These are phyloP conservation scores for Rauvolfia tetraphylla DNA, from an alignment of 257 asterid species.

Conservation along the genomic window DNA sequence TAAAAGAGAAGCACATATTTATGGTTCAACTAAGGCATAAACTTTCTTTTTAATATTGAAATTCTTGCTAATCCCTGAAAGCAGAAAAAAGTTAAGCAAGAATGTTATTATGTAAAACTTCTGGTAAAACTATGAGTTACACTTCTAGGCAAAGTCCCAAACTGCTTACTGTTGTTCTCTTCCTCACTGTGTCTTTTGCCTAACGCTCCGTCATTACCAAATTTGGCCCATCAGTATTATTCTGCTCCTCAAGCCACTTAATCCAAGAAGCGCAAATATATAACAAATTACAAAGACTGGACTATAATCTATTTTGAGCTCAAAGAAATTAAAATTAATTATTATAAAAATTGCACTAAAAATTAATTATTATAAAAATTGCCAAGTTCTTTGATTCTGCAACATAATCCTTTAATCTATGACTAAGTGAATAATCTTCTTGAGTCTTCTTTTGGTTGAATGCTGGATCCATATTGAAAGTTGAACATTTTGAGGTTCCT, in stretches of 20 bases:
- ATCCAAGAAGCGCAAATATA: background rate
- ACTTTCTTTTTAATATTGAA: background rate
- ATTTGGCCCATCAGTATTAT: background rate
- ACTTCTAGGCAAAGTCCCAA: background rate
- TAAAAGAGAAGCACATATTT: background rate
- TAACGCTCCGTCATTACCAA: background rate
- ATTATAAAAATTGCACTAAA: too few species aligned
- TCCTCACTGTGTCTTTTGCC: background rate
- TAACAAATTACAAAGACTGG: background rate
- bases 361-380: too few species aligned
- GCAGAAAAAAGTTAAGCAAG: background rate
- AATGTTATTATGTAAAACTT: background rate
- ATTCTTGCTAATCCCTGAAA: background rate
- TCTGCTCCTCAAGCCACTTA: background rate
- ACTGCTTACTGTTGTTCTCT: too few species aligned
- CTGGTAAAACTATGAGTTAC: background rate
- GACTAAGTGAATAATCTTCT: constrained; percentile 36
- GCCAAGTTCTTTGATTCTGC: constrained; percentile 33
- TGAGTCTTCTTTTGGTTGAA: constrained; percentile 29
- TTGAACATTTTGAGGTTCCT: constrained; percentile 46
- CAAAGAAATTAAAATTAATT: too few species aligned
- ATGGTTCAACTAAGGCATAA: background rate
- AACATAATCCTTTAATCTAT: constrained; percentile 26
- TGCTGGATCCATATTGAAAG: constrained; percentile 28
- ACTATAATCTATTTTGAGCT: background rate